Base-by-base conservation (phyloP, 179 eudicot species). In the Silene vulgaris region DNA sequence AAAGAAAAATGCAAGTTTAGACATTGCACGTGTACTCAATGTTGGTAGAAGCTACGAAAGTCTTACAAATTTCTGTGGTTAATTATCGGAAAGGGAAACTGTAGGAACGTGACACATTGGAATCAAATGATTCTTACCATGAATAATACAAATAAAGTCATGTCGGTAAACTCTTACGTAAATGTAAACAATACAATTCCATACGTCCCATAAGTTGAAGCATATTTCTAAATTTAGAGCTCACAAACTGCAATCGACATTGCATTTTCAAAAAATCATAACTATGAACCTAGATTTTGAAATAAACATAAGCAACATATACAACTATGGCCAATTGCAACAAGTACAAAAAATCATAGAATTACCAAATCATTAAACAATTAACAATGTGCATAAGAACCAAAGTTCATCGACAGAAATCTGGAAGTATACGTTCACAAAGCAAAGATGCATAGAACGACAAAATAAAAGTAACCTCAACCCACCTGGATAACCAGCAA, bases 401-500 rank as follows among this genome's bases (percentile, higher is more conserved):
- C 71, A 66, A 66, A 32, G 16, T 43, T 32, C 32, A 9, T 14
- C 3, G 16, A 9, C 13, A 50, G 57, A 48, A 50, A 50, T 13
- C n/a, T 50, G 13, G 17, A 29, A 71, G 13, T 1, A 35, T 35
- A 32, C 60, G 56, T 26, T 1, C 32, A 40, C 17, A 6, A 4
- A 74, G 43, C 9, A 20, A 29, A 69, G 17, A 35, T 23, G 32
- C 9, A 77, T 16, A 45, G 19, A 32, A 19, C 6, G 45, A 19
- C 32, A 30, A 12, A 13, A 50, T 2, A 5, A 21, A 32, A 21
- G 13, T 48, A 32, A 32, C 0, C 5, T 5, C 28, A 74, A 81
- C 72, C 32, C 16, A 95, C 99, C 99, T 78, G 99, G 99, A 75
- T 96, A 96, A 74, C 99, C 99, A 79, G 99, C 97, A 80, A 96